Conservation (phyloP, 1,139 yeast genomes). For the Hanseniaspora gamundiae region DNA sequence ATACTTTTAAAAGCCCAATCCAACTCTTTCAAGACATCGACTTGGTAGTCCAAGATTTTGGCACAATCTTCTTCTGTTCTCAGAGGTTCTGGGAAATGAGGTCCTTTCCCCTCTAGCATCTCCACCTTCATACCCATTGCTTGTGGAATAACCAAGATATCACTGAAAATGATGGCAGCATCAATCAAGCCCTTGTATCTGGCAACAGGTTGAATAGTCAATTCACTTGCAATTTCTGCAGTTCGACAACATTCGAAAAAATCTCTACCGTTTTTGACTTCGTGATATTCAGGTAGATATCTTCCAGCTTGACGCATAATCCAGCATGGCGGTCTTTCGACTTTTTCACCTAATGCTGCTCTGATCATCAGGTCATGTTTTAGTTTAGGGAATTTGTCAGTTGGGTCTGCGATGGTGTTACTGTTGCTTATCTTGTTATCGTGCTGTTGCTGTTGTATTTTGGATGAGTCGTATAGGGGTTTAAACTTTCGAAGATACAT, state of each 20-base stretch:
- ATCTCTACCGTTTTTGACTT: constrained; percentile 75
- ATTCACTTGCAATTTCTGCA: constrained; percentile 84
- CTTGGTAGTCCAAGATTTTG: constrained; percentile 39
- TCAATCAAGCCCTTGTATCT: constrained; percentile 83
- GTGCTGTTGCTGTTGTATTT: not conserved
- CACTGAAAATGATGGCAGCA: constrained; percentile 94
- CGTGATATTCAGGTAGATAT: constrained; percentile 81
- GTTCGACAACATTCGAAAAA: constrained; percentile 90
- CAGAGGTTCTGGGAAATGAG: constrained; percentile 81
- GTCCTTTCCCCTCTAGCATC: constrained; percentile 93
- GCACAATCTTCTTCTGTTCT: constrained; percentile 59
- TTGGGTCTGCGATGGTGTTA: constrained; percentile 4
- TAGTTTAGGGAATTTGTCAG: constrained; percentile 44
- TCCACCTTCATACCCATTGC: constrained; percentile 95
- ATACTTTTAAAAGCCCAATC: constrained; percentile 94
- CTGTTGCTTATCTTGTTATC: not conserved
- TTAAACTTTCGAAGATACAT: not conserved
- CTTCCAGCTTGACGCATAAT: constrained; percentile 58
- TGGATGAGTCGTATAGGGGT: not conserved
- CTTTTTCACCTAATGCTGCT: constrained; percentile 77
- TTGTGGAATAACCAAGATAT: constrained; percentile 91
- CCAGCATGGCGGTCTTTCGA: constrained; percentile 98
- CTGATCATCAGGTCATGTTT: constrained; percentile 82
- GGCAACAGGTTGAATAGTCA: constrained; percentile 90
- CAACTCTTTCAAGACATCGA: constrained; percentile 63